Conservation (phyloP, 2,329 filamentous ascomycete species). For the Thielaviopsis ethacetica region DNA sequence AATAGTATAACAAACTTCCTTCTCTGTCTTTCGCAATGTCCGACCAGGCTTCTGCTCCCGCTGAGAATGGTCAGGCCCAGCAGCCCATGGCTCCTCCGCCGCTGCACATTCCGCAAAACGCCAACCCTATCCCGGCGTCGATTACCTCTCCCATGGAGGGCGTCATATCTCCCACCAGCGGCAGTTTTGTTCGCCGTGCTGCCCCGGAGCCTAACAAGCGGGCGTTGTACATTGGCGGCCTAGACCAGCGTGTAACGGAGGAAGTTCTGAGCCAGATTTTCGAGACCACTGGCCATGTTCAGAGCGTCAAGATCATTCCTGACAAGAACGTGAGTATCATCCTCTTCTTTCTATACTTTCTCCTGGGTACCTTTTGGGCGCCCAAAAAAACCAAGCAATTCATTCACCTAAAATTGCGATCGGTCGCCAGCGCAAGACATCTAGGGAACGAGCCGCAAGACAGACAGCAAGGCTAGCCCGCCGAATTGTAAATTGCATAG, state of each 20-base stretch:
- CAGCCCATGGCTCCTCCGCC: slow-evolving; percentile 85
- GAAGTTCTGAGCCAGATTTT: slow-evolving; percentile 96
- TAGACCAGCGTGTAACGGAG: slow-evolving; percentile 90
- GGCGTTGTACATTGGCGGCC: slow-evolving; percentile 84
- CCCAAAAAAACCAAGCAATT: not conserved
- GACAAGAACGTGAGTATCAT: slow-evolving; percentile 85
- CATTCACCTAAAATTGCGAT: not conserved
- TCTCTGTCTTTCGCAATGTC: slow-evolving; percentile 43
- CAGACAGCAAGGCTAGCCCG: not conserved
- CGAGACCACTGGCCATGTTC: slow-evolving; percentile 93
- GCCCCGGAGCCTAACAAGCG: slow-evolving; percentile 98
- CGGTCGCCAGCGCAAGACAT: not conserved
- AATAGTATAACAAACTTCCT: not conserved
- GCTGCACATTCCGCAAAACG: slow-evolving; percentile 90
- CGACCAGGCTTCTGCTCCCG: slow-evolving; percentile 29
- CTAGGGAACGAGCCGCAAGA: not conserved
- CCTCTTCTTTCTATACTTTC: not conserved
- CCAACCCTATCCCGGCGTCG: slow-evolving; percentile 82
- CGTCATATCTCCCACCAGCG: slow-evolving; percentile 74
- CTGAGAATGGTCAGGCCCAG: slow-evolving; percentile 53
- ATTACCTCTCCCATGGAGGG: slow-evolving; percentile 73
- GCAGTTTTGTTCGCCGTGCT: slow-evolving; percentile 69
- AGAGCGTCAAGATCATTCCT: slow-evolving; percentile 98
- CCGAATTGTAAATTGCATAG: not conserved
- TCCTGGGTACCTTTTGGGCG: not conserved